phyloP scores from a whole-genome alignment of 1,139 yeast genomes.

The Starmera stellimalicola region DNA sequence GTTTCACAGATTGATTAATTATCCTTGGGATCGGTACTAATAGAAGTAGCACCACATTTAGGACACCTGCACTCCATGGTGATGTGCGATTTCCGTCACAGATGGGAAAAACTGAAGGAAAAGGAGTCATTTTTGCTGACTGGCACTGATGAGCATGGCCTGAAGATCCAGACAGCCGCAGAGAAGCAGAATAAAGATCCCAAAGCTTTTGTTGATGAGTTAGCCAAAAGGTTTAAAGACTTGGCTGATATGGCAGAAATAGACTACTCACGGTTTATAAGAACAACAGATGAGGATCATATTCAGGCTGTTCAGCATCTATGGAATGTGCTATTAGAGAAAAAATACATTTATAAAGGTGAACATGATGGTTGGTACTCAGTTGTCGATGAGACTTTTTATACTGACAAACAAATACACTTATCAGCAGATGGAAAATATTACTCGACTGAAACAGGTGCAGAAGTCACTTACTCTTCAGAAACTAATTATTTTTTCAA shows the following conservation, averaged over 20 bases:
- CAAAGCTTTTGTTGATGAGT: slow-evolving; percentile 59
- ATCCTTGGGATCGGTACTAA: background rate
- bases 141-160: slow-evolving; percentile 97
- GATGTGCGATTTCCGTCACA: slow-evolving; percentile 63
- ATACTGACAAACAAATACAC: slow-evolving; percentile 70
- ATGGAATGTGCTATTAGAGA: slow-evolving; percentile 54
- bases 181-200: slow-evolving; percentile 44
- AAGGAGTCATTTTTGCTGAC: slow-evolving; percentile 56
- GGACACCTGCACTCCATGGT: slow-evolving; percentile 92
- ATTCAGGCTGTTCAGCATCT: slow-evolving; percentile 49
- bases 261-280: slow-evolving; percentile 63
- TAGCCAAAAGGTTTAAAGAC: slow-evolving; percentile 52
- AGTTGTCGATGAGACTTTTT: slow-evolving; percentile 88
- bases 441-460: slow-evolving; percentile 67
- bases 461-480: slow-evolving; percentile 62
- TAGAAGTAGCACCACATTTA: slow-evolving; percentile 75
- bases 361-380: slow-evolving; percentile 93
- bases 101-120: slow-evolving; percentile 55
- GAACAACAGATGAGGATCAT: slow-evolving; percentile 89
- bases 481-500: slow-evolving; percentile 86
- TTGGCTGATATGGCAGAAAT: slow-evolving; percentile 53
- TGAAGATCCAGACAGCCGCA: slow-evolving; percentile 78
- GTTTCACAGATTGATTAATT: background rate
- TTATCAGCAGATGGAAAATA: slow-evolving; percentile 27
- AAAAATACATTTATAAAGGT: slow-evolving; percentile 72